Base-by-base conservation (phyloP, 495 filamentous ascomycete species). In the Trypethelium eluteriae region DNA sequence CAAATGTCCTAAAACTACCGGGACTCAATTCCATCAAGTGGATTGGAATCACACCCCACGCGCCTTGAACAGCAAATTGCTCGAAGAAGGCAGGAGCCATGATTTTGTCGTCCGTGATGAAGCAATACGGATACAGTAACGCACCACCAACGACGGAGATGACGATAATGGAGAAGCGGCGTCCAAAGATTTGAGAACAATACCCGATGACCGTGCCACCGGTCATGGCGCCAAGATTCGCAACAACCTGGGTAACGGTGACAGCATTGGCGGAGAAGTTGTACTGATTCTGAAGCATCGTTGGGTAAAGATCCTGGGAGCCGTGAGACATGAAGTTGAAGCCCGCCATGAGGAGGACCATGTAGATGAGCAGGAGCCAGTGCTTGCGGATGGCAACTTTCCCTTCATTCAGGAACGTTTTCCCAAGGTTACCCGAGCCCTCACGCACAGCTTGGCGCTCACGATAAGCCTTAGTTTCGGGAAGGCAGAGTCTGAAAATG, bases 311-410 rank as follows among this genome's bases (percentile, higher is more conserved):
- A 76, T 96, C 92, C 75, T 96, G 92, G 3, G 89, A 92, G 67
- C 92, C 92, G 73, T 96, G 92, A 34, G 89, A 92, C 90, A 93
- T 91, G 76, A 93, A 94, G 75, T 94, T 96, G 81, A 96, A 93
- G 0, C 91, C 91, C 6, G 91, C 85, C 91, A 94, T 94, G 16
- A 96, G 79, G 25, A 94, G 76, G 25, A 96, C 89, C 41, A 94
- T 79, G 76, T 96, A 96, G 62, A 86, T 78, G 41, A 94, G 78
- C 4, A 96, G 75, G 18, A 92, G 63, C 91, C 91, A 94, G 73
- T 96, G 89, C 14, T 83, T 82, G 71, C 84, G 86, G 12, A 95
- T 69, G 0, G 89, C 90, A 1, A 91, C 85, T 70, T 88, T 89
- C 38, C 89, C 90, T 76, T 94, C 90, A 0, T 79, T 74, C 11